Conservation (phyloP, 805 yeast genomes). For the Nakazawaea holstii region DNA sequence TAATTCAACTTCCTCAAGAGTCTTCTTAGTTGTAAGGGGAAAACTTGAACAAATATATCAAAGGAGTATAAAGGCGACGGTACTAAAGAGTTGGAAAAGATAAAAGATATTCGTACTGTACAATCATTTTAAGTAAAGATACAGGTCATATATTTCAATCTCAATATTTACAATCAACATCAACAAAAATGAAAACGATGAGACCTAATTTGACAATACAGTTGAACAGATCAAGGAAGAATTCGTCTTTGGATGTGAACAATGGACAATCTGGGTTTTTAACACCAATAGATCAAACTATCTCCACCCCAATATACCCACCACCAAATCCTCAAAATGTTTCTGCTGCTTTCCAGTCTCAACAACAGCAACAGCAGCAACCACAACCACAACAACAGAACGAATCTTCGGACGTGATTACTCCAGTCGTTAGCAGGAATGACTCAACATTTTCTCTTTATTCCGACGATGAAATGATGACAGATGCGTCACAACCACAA, state of each 20-base stretch:
- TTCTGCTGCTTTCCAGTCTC: not conserved
- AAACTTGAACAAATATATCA: too few species aligned
- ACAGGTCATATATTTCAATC: not conserved
- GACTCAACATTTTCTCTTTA: slow-evolving; percentile 12
- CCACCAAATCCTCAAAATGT: slow-evolving; percentile 10
- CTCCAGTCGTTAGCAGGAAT: slow-evolving; percentile 11
- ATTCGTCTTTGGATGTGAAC: slow-evolving; percentile 10
- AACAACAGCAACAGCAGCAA: slow-evolving; percentile 1
- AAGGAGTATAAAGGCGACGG: too few species aligned
- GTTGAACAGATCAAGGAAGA: slow-evolving; percentile 12
- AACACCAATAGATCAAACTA: slow-evolving; percentile 14
- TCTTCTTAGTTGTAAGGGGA: too few species aligned
- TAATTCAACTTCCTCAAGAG: too few species aligned
- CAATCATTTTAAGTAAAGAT: not conserved
- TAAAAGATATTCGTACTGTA: too few species aligned
- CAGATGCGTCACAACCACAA: slow-evolving; percentile 4
- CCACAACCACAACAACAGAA: not conserved
- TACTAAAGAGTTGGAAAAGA: too few species aligned
- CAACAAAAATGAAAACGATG: slow-evolving; percentile 12
- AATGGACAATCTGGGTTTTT: slow-evolving; percentile 10
- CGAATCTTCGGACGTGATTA: slow-evolving; percentile 1
- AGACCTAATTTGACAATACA: slow-evolving; percentile 13
- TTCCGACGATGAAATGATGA: slow-evolving; percentile 14
- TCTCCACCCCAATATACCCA: slow-evolving; percentile 10
- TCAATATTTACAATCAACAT: not conserved